These are phyloP conservation scores for Ramalina intermedia DNA, from an alignment of 495 filamentous ascomycete genomes.

Conservation along the genomic window DNA sequence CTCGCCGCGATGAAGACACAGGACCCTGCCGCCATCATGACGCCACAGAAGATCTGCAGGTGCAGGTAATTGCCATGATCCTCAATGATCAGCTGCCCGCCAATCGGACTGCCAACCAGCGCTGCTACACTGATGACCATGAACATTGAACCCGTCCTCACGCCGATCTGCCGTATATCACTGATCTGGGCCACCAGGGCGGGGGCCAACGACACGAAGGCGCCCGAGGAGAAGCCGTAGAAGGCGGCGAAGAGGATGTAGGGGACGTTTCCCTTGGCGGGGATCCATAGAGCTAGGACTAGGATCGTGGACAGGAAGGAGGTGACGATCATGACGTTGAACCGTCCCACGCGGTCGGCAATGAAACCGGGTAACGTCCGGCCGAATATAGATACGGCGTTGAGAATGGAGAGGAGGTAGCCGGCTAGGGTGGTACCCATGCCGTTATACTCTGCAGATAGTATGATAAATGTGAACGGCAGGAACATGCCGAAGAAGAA, in stretches of 20 bases:
- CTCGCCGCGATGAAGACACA: conserved; percentile 32
- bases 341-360: conserved; percentile 59
- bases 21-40: conserved; percentile 38
- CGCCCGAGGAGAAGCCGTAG: conserved; percentile 61
- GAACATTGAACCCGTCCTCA: conserved; percentile 56
- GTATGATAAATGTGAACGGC: conserved; percentile 47
- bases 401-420: conserved; percentile 62
- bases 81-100: conserved; percentile 45
- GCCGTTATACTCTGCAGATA: conserved; percentile 40
- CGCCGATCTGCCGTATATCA: conserved; percentile 57
- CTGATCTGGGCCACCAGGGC: conserved; percentile 57
- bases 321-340: conserved; percentile 57
- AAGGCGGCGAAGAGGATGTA: conserved; percentile 51
- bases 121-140: conserved; percentile 47
- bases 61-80: conserved; percentile 42
- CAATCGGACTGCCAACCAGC: conserved; percentile 58
- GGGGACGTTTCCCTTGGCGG: conserved; percentile 40
- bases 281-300: conserved; percentile 56
- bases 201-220: conserved; percentile 50
- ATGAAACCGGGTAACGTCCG: conserved; percentile 57
- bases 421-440: conserved; percentile 41
- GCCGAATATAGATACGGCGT: conserved; percentile 50
- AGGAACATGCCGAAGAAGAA: conserved; percentile 63
- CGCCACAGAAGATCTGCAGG: conserved; percentile 53
- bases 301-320: conserved; percentile 44